phyloP scores from a whole-genome alignment of 2,329 filamentous ascomycete species.

The Penicillium hordei region DNA sequence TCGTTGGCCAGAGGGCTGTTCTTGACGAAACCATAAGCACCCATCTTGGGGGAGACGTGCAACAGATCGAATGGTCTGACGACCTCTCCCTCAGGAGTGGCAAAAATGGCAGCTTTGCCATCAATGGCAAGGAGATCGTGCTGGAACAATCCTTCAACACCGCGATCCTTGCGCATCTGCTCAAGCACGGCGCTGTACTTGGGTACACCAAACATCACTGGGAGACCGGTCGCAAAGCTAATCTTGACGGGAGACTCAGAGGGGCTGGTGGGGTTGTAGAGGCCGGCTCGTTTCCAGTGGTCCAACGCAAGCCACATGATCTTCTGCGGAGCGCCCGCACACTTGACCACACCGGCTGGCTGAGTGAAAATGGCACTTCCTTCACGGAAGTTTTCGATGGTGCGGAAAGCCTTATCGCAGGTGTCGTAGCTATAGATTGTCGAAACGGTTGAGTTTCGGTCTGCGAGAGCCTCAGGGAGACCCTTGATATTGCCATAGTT shows the following conservation, averaged over 20 bases:
- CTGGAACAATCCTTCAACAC: conserved; percentile 59
- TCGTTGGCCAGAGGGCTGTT: conserved; percentile 56
- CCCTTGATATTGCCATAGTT: conserved; percentile 56
- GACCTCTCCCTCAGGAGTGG: conserved; percentile 48
- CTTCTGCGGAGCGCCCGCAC: conserved; percentile 62
- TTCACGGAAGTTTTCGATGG: conserved; percentile 49
- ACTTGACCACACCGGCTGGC: conserved; percentile 60
- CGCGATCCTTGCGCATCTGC: conserved; percentile 53
- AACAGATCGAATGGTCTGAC: conserved; percentile 54
- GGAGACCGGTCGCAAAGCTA: conserved; percentile 57
- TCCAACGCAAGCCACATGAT: conserved; percentile 63
- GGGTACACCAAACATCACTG: conserved; percentile 60
- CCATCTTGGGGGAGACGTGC: conserved; percentile 61
- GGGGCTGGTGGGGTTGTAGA: conserved; percentile 48
- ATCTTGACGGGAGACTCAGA: conserved; percentile 51
- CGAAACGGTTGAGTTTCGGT: conserved; percentile 52
- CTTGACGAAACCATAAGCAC: conserved; percentile 56
- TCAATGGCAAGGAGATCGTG: conserved; percentile 57
- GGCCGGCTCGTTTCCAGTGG: conserved; percentile 56
- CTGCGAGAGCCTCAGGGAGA: conserved; percentile 56
- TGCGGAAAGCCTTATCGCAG: conserved; percentile 54
- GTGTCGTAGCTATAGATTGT: conserved; percentile 60
- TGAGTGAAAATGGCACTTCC: conserved; percentile 61
- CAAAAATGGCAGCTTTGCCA: conserved; percentile 56
- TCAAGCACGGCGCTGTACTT: conserved; percentile 60